phyloP scores from a whole-genome alignment of 768 basidiomycete species.

The Candolleomyces efflorescens region DNA sequence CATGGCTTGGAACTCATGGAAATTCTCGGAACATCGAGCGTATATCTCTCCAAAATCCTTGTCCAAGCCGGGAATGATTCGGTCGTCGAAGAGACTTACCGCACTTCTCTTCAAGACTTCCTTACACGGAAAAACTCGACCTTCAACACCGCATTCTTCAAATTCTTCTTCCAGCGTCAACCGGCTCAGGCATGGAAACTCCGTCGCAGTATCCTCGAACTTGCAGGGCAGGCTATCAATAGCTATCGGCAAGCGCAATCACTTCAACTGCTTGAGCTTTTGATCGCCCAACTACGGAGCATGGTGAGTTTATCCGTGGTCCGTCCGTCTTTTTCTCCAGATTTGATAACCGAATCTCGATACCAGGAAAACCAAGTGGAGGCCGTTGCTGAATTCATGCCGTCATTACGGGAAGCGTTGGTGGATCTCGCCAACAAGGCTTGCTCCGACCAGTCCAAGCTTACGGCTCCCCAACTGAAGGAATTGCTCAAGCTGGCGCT shows the following conservation, averaged over 20 bases:
- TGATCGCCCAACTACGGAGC: slow-evolving; percentile 52
- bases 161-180: slow-evolving; percentile 68
- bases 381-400: slow-evolving; percentile 49
- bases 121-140: slow-evolving; percentile 76
- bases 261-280: slow-evolving; percentile 54
- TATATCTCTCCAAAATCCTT: slow-evolving; percentile 60
- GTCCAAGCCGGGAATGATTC: slow-evolving; percentile 39
- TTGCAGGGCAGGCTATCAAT: slow-evolving; percentile 61
- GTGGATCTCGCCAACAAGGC: slow-evolving; percentile 44
- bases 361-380: slow-evolving; percentile 20
- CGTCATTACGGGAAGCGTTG: slow-evolving; percentile 43
- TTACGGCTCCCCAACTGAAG: slow-evolving; percentile 68
- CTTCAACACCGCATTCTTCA: slow-evolving; percentile 70
- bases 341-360: slow-evolving; percentile 9
- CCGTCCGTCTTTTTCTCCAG: background rate
- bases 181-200: slow-evolving; percentile 63
- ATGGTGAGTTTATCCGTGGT: slow-evolving; percentile 32
- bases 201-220: slow-evolving; percentile 52
- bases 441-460: slow-evolving; percentile 38
- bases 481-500: slow-evolving; percentile 73
- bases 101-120: slow-evolving; percentile 68
- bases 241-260: background rate
- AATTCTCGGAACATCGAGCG: slow-evolving; percentile 62
- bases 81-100: slow-evolving; percentile 51
- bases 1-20: slow-evolving; percentile 58